These are phyloP conservation scores for Lactarius evosmus DNA, from an alignment of 768 basidiomycete genomes.

Conservation along the genomic window DNA sequence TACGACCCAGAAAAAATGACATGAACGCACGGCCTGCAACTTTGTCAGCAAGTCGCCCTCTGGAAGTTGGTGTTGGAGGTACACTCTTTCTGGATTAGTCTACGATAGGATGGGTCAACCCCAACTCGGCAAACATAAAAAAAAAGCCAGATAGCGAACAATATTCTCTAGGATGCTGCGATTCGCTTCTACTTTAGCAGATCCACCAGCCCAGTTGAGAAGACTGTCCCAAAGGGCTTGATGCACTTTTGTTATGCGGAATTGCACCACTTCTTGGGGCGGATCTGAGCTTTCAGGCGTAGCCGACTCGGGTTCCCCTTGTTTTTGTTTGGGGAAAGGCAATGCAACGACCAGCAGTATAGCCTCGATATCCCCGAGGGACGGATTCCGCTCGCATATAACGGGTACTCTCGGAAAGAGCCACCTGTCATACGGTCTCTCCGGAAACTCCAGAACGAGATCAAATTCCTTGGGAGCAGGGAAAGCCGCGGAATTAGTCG, in stretches of 20 bases:
- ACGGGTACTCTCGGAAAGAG: conserved; percentile 60
- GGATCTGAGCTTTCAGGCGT: conserved; percentile 10
- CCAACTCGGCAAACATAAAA: neutral
- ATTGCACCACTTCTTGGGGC: conserved; percentile 41
- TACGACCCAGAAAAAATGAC: neutral
- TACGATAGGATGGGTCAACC: conserved; percentile 27
- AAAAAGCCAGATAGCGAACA: conserved; percentile 37
- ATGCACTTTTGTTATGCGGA: conserved; percentile 49
- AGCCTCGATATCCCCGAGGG: conserved; percentile 26
- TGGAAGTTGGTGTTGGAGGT: conserved; percentile 55
- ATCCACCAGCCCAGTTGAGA: conserved; percentile 57
- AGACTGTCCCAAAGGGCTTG: conserved; percentile 56
- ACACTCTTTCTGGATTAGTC: conserved; percentile 47
- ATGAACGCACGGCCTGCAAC: conserved; percentile 51
- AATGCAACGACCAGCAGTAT: conserved; percentile 45
- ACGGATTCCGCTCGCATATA: conserved; percentile 44
- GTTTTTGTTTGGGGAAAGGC: conserved; percentile 39
- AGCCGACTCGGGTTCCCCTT: conserved; percentile 21
- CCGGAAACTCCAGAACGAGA: conserved; percentile 67
- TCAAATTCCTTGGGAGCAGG: conserved; percentile 58
- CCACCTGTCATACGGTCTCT: conserved; percentile 61
- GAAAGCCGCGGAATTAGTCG: conserved; percentile 10
- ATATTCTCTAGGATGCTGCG: conserved; percentile 43
- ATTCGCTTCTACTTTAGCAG: conserved; percentile 51
- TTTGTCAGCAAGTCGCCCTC: conserved; percentile 55